These are phyloP conservation scores for Quercus berberidifolia DNA, from an alignment of 306 rosid species.

Conservation along the genomic window DNA sequence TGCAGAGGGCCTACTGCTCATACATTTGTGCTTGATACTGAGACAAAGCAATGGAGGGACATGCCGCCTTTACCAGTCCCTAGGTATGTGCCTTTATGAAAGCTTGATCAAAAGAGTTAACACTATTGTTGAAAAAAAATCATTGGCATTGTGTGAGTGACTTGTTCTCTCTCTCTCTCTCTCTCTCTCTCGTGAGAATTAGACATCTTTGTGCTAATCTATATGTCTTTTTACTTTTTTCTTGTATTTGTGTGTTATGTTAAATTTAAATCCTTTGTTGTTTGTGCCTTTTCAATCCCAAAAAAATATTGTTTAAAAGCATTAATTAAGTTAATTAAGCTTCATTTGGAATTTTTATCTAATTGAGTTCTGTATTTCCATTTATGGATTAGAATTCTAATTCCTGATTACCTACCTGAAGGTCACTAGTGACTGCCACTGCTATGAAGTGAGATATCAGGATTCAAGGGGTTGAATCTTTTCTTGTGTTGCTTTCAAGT, in stretches of 20 bases:
- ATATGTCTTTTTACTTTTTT: background rate
- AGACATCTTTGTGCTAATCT: background rate
- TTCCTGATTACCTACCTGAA: background rate
- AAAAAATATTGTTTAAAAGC: background rate
- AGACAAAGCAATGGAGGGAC: constrained; percentile 67
- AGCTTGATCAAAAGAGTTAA: background rate
- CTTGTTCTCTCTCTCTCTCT: background rate
- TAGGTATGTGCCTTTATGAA: constrained; percentile 42
- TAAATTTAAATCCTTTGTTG: background rate
- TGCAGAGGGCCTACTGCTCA: constrained; percentile 87
- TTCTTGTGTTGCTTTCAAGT: background rate
- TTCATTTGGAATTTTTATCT: background rate
- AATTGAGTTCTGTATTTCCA: background rate
- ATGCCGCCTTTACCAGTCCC: constrained; percentile 79
- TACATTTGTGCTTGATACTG: constrained; percentile 73
- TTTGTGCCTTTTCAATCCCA: background rate
- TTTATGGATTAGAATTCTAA: background rate
- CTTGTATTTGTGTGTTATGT: background rate
- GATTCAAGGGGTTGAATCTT: background rate
- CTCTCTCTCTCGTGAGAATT: background rate
- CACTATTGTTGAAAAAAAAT: background rate
- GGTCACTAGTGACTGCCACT: background rate
- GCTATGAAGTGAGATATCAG: background rate
- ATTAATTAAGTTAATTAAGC: background rate
- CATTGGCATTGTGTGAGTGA: background rate